Conservation (phyloP, 1,284 basidiomycete species). For the Cutaneotrichosporon cutaneum region DNA sequence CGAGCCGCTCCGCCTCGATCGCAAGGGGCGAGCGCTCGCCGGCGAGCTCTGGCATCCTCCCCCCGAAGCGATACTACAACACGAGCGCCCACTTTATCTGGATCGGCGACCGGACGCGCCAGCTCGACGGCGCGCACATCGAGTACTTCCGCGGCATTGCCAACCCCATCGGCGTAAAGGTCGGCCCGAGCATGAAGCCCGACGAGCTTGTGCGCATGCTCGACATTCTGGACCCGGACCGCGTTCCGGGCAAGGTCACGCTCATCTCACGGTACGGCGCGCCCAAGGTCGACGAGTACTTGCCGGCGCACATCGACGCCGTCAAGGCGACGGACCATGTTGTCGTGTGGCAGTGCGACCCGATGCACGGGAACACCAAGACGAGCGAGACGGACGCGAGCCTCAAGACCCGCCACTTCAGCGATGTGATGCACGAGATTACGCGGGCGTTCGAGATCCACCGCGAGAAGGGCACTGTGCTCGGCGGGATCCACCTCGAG, state of each 20-base stretch:
- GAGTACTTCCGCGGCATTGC: slow-evolving; percentile 93
- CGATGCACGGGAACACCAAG: slow-evolving; percentile 73
- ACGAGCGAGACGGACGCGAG: slow-evolving; percentile 63
- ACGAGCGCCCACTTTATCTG: slow-evolving; percentile 87
- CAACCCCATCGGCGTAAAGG: slow-evolving; percentile 96
- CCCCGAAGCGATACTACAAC: slow-evolving; percentile 44
- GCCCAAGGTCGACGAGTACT: slow-evolving; percentile 72
- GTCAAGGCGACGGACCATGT: slow-evolving; percentile 79
- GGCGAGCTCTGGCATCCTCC: background rate
- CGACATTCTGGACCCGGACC: slow-evolving; percentile 80
- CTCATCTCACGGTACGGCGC: slow-evolving; percentile 93
- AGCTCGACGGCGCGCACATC: slow-evolving; percentile 87
- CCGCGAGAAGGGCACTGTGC: slow-evolving; percentile 64
- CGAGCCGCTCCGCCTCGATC: slow-evolving; percentile 34
- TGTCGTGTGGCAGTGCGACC: slow-evolving; percentile 92
- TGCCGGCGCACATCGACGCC: slow-evolving; percentile 78
- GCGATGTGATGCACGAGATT: slow-evolving; percentile 86
- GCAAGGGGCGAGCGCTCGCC: background rate
- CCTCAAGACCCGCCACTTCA: slow-evolving; percentile 86
- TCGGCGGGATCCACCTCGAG: slow-evolving; percentile 95
- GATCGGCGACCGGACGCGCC: slow-evolving; percentile 96
- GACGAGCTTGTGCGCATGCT: slow-evolving; percentile 79
- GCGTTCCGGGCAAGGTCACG: slow-evolving; percentile 78
- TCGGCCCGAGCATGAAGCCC: slow-evolving; percentile 79
- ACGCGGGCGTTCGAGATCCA: slow-evolving; percentile 80